Evolutionary conservation across 2,329 filamentous ascomycete species (phyloP).

Genomic region (Dactylella cylindrospora): DNA sequence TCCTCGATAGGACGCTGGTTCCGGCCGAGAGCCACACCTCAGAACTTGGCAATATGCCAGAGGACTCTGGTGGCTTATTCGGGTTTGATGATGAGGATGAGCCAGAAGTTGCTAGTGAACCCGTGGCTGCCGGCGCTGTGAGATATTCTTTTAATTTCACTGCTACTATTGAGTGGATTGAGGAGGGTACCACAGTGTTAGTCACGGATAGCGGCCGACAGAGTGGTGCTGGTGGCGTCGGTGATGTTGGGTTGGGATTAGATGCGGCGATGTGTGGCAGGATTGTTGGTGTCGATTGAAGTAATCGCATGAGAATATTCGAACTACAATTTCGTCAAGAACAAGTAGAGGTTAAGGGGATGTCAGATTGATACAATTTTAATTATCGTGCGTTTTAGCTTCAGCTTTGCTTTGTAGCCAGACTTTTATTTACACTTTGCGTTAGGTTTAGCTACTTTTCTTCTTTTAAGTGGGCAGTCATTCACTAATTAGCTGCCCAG

Average conservation of each 20-base stretch:
- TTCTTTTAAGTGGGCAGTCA: no score
- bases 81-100: constrained; percentile 58
- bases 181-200: constrained; percentile 47
- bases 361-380: constrained; percentile 5
- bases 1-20: constrained; percentile 60
- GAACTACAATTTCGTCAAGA: background rate
- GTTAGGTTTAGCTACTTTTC: background rate
- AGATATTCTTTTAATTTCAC: constrained; percentile 40
- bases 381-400: no score
- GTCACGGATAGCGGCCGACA: constrained; percentile 46
- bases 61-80: constrained; percentile 62
- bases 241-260: constrained; percentile 41
- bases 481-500: no score
- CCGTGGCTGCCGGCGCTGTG: constrained; percentile 13
- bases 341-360: background rate
- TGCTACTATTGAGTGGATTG: constrained; percentile 47
- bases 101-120: constrained; percentile 25
- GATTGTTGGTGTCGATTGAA: constrained; percentile 34
- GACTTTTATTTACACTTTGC: background rate
- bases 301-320: background rate
- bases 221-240: constrained; percentile 43
- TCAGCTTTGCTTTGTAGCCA: no score
- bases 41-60: constrained; percentile 49
- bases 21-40: constrained; percentile 46
- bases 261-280: constrained; percentile 41